Percentiles rank a stretch among this genome's conserved stretches.
Conservation (phyloP, 495 filamentous ascomycete species). For the Daldinia childiae region DNA sequence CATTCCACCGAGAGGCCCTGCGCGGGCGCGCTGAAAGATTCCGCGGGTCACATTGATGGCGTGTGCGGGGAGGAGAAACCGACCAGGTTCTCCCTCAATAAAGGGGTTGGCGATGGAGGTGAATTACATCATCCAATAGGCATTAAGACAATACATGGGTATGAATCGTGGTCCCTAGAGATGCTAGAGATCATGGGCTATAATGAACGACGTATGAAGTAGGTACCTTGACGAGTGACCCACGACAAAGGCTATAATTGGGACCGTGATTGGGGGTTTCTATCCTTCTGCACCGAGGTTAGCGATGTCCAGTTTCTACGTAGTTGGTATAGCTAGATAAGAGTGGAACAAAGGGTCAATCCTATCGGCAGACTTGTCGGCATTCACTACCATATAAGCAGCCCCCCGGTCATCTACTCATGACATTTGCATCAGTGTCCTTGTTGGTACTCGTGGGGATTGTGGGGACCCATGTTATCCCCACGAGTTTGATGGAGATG, state of each 20-base stretch:
- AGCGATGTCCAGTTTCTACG: background rate
- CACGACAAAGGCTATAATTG: background rate
- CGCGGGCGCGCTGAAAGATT: slow-evolving; percentile 9
- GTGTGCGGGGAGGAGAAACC: background rate
- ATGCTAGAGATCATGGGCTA: background rate
- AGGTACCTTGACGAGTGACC: background rate
- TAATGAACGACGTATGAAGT: background rate
- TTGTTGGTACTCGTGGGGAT: slow-evolving; percentile 11
- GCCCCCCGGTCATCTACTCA: background rate
- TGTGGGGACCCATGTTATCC: slow-evolving; percentile 2
- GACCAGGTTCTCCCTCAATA: slow-evolving; percentile 15
- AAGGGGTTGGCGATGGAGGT: background rate
- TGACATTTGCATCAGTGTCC: background rate
- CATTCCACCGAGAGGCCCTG: slow-evolving; percentile 37
- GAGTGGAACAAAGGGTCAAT: background rate
- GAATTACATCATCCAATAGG: background rate
- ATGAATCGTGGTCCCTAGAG: background rate
- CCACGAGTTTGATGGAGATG: slow-evolving; percentile 6
- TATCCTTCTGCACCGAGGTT: background rate
- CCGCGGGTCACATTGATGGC: slow-evolving; percentile 22
- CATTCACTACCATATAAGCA: slow-evolving; percentile 1
- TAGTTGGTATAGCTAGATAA: background rate
- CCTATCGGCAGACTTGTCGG: slow-evolving; percentile 24
- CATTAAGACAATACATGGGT: slow-evolving; percentile 9
- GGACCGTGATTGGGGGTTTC: background rate